These are phyloP conservation scores for Solanum pennellii DNA, from an alignment of 257 asterid species.

Conservation along the genomic window DNA sequence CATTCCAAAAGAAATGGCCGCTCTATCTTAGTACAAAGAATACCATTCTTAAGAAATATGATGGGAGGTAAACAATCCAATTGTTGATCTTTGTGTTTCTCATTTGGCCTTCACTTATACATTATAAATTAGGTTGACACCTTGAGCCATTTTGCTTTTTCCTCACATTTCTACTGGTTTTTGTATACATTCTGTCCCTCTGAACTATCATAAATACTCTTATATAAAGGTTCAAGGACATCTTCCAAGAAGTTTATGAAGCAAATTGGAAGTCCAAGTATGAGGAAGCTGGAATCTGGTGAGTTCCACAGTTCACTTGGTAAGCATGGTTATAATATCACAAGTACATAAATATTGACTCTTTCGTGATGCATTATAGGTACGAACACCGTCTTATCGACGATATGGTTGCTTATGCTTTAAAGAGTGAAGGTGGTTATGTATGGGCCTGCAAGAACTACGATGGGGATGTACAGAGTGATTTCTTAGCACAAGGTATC, in stretches of 20 bases:
- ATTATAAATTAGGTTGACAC: background rate
- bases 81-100: background rate
- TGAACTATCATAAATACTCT: background rate
- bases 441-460: conserved; percentile 99
- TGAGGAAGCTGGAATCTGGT: conserved; percentile 93
- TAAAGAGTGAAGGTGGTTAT: conserved; percentile 96
- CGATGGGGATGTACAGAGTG: conserved; percentile 99
- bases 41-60: conserved; percentile 94
- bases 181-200: background rate
- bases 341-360: background rate
- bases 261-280: conserved; percentile 84
- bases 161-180: background rate
- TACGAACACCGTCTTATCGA: conserved; percentile 98
- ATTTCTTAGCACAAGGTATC: conserved; percentile 94
- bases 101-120: background rate
- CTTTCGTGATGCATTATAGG: conserved; percentile 25
- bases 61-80: conserved; percentile 59
- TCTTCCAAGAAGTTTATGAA: conserved; percentile 94
- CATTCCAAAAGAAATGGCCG: conserved; percentile 92
- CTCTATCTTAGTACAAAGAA: conserved; percentile 97
- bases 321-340: background rate
- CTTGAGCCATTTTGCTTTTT: background rate
- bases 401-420: conserved; percentile 99
- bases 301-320: conserved; percentile 12
- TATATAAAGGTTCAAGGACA: conserved; percentile 79